A percentile compares a stretch with the other conserved stretches of the same genome.
Evolutionary conservation across 352 stramenopile genomes (phyloP).

Genomic region (Globisporangium apiculatum): DNA sequence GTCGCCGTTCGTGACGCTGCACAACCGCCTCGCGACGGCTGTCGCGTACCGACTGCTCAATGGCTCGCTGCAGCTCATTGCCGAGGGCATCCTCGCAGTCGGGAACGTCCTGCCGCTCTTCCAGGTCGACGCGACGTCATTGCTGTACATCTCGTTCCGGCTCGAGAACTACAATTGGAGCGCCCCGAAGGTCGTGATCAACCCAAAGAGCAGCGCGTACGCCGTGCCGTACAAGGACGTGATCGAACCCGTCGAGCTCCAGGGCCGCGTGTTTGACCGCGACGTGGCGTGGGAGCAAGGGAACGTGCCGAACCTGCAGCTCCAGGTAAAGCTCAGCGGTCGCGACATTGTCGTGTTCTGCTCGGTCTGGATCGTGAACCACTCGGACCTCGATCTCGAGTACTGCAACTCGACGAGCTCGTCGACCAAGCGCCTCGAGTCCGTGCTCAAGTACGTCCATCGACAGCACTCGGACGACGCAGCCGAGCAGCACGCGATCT

Average conservation of each 20-base stretch:
- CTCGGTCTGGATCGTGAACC: conserved; percentile 86
- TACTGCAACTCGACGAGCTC: conserved; percentile 81
- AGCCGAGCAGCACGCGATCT: conserved; percentile 49
- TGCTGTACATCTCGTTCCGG: conserved; percentile 78
- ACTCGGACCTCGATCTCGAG: conserved; percentile 76
- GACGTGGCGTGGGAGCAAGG: conserved; percentile 61
- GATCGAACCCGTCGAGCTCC: conserved; percentile 60
- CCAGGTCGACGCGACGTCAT: conserved; percentile 56
- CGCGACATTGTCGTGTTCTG: conserved; percentile 83
- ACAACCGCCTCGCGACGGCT: conserved; percentile 76
- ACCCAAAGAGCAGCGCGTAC: conserved; percentile 61
- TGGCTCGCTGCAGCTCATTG: conserved; percentile 74
- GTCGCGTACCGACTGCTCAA: conserved; percentile 83
- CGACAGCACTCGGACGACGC: conserved; percentile 28
- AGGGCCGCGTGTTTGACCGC: conserved; percentile 62
- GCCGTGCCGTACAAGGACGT: conserved; percentile 74
- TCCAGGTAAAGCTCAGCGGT: conserved; percentile 76
- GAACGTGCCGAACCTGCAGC: conserved; percentile 73
- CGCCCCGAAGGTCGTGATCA: conserved; percentile 67
- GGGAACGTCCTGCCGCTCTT: conserved; percentile 80
- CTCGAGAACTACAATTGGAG: conserved; percentile 89
- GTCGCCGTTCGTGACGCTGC: conserved; percentile 74
- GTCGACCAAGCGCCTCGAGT: conserved; percentile 62
- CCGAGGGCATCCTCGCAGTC: conserved; percentile 79
- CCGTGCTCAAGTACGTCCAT: conserved; percentile 72